Evolutionary conservation across 2,329 filamentous ascomycete species (phyloP).

Genomic region (Pseudogymnoascus sp.): DNA sequence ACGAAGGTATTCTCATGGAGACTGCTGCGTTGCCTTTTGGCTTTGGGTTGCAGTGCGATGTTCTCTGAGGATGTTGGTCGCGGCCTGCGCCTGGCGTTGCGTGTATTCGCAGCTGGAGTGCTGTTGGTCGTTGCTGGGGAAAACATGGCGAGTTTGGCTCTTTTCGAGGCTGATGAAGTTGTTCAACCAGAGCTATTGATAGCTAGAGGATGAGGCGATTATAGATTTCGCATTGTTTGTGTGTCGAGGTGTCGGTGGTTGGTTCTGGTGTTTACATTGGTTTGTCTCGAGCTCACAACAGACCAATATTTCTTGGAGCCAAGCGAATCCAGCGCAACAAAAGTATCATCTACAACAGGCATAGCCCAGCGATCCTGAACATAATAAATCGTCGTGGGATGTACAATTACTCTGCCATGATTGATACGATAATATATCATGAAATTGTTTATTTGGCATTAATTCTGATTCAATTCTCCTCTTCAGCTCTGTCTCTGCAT

Average conservation of each 20-base stretch:
- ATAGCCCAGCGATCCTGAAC: background rate
- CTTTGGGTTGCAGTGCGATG: slow-evolving; percentile 50
- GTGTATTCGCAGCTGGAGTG: slow-evolving; percentile 48
- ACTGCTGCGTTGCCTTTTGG: slow-evolving; percentile 54
- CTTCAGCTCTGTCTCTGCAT: background rate
- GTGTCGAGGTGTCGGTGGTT: slow-evolving; percentile 3
- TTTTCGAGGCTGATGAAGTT: background rate
- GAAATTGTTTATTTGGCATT: background rate
- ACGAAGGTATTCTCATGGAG: slow-evolving; percentile 51
- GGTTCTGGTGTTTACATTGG: slow-evolving; percentile 10
- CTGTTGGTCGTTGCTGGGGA: slow-evolving; percentile 42
- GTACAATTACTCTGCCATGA: background rate
- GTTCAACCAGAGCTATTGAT: slow-evolving; percentile 1
- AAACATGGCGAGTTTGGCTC: slow-evolving; percentile 44
- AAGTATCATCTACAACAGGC: slow-evolving; percentile 8
- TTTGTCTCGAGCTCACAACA: background rate
- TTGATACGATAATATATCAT: background rate
- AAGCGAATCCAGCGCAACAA: slow-evolving; percentile 10
- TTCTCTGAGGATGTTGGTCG: slow-evolving; percentile 51
- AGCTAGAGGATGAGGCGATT: background rate
- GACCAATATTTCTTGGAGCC: slow-evolving; percentile 5
- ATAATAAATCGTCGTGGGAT: background rate
- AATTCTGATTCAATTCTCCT: background rate
- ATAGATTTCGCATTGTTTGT: slow-evolving; percentile 4
- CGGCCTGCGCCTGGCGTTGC: slow-evolving; percentile 52